Evolutionary conservation across 2,329 filamentous ascomycete species (phyloP).

Genomic region (Colletotrichum navitas): DNA sequence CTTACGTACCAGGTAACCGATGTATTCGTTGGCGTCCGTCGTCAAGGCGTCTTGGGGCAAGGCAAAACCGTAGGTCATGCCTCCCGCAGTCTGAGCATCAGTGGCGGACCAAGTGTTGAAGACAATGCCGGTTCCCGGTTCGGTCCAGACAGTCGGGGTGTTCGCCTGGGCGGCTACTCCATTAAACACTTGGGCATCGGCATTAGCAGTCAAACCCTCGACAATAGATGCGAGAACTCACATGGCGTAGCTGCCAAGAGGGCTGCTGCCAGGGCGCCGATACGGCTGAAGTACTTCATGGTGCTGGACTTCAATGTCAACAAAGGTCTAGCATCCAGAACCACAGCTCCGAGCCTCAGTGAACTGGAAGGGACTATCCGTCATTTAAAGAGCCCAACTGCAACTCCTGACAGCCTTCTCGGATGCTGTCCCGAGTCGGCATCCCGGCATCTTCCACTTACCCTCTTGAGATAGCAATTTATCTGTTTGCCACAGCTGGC

Average conservation of each 20-base stretch:
- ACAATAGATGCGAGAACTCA: constrained; percentile 1
- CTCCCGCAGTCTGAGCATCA: constrained; percentile 53
- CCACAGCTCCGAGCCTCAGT: background rate
- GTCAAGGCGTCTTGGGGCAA: constrained; percentile 63
- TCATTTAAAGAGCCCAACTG: constrained; percentile 25
- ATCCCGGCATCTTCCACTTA: constrained; percentile 17
- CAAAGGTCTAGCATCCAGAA: constrained; percentile 26
- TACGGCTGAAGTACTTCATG: constrained; percentile 41
- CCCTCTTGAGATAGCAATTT: constrained; percentile 18
- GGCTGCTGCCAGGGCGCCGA: constrained; percentile 35
- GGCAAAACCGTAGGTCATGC: constrained; percentile 67
- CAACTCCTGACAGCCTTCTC: background rate
- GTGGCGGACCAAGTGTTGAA: constrained; percentile 64
- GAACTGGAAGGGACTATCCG: background rate
- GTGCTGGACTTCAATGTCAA: constrained; percentile 24
- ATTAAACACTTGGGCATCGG: constrained; percentile 26
- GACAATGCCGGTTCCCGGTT: constrained; percentile 63
- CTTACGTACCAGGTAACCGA: constrained; percentile 66
- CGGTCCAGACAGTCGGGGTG: constrained; percentile 52
- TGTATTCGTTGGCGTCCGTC: constrained; percentile 66
- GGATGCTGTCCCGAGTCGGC: background rate
- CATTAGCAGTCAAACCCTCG: constrained; percentile 1
- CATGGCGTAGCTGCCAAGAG: constrained; percentile 35
- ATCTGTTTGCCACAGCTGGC: constrained; percentile 2
- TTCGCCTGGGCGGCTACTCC: constrained; percentile 41